A percentile compares a stretch with the other conserved stretches of the same genome.
phyloP scores from a whole-genome alignment of 257 asterid genomes.

The Apocynum venetum region DNA sequence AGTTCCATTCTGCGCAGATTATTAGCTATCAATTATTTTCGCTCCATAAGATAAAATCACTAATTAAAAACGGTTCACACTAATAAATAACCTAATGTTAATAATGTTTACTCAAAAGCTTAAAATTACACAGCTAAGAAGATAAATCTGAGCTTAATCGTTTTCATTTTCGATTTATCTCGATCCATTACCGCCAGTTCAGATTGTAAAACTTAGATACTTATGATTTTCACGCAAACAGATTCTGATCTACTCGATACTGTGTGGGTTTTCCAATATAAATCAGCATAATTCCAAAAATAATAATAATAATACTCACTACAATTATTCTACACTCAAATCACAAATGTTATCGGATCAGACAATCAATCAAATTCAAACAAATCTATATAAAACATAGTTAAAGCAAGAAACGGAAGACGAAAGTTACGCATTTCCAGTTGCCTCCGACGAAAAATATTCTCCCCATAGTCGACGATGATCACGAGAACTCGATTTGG shows the following conservation, averaged over 20 bases:
- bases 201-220: background rate
- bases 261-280: background rate
- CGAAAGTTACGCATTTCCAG: constrained; percentile 90
- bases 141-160: background rate
- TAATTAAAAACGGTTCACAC: background rate
- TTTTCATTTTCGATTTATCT: background rate
- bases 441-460: constrained; percentile 96
- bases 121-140: background rate
- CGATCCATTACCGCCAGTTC: background rate
- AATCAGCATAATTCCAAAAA: background rate
- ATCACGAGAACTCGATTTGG: constrained; percentile 25
- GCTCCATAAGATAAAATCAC: background rate
- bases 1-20: constrained; percentile 71
- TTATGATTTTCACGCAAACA: background rate
- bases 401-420: constrained; percentile 7
- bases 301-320: background rate
- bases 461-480: constrained; percentile 58
- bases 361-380: background rate
- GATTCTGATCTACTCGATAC: background rate
- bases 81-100: background rate
- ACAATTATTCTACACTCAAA: background rate
- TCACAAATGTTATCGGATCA: constrained; percentile 6
- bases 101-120: background rate
- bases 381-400: background rate
- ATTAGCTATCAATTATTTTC: background rate